Conservation (phyloP, 108 stramenopile species). For the Cyclotella kingstonii region DNA sequence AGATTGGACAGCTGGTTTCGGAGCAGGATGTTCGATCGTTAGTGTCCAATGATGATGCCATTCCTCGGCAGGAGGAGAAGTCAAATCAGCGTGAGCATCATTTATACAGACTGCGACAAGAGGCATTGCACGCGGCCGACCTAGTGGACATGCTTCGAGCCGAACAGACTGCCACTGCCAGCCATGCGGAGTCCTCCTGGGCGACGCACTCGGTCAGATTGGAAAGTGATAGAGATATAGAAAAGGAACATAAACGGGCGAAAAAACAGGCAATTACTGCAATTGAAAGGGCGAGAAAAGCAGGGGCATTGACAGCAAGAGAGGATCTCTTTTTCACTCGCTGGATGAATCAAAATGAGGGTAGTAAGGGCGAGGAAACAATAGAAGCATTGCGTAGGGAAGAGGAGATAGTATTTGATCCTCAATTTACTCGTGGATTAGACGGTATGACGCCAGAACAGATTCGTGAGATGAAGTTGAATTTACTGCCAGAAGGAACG, state of each 20-base stretch:
- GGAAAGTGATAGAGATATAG: constrained; percentile 49
- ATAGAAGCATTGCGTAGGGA: constrained; percentile 24
- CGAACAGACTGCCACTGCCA: not conserved
- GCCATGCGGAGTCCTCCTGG: constrained; percentile 2
- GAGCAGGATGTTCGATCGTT: not conserved
- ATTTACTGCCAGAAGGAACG: constrained; percentile 70
- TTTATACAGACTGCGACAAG: not conserved
- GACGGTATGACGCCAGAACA: constrained; percentile 42
- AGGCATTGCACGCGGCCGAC: not conserved
- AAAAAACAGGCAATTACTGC: constrained; percentile 62
- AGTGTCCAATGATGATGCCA: not conserved
- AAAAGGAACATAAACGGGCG: constrained; percentile 66
- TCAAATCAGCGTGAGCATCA: not conserved
- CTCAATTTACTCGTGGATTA: constrained; percentile 12
- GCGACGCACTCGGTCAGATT: constrained; percentile 66
- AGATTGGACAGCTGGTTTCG: not conserved
- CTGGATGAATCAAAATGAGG: not conserved
- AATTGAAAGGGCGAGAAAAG: constrained; percentile 59
- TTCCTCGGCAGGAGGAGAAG: not conserved
- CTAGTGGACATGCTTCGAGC: not conserved
- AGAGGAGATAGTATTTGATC: constrained; percentile 10
- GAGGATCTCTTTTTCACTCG: constrained; percentile 29
- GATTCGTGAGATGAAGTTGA: constrained; percentile 51
- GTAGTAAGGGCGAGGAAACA: constrained; percentile 32
- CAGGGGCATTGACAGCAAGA: constrained; percentile 73